phyloP scores from a whole-genome alignment of 768 basidiomycete species.

The Cystobasidiopsis lactophilus region DNA sequence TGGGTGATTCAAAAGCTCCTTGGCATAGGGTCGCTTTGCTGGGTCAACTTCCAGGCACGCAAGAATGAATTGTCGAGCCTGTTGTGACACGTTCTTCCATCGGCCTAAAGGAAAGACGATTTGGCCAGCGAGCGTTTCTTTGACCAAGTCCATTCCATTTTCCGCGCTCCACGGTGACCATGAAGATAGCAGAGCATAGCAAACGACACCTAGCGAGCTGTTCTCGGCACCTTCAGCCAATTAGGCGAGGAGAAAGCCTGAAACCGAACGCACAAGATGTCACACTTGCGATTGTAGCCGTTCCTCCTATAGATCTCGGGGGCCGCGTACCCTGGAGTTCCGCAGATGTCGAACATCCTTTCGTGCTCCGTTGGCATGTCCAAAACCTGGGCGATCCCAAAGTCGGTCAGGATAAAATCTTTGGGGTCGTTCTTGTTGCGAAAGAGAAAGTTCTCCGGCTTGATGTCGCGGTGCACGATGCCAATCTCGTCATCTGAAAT shows the following conservation, averaged over 20 bases:
- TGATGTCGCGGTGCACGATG: slow-evolving; percentile 1
- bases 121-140: neutral
- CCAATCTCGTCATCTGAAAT: neutral
- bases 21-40: neutral
- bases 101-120: neutral
- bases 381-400: neutral
- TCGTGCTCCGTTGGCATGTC: neutral
- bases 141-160: neutral
- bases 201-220: neutral
- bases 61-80: neutral
- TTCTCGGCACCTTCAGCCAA: neutral
- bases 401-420: neutral
- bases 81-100: neutral
- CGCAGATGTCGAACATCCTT: neutral
- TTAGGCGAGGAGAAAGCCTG: neutral
- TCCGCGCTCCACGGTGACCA: neutral
- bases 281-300: neutral
- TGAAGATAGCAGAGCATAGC: neutral
- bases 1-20: neutral
- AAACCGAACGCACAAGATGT: neutral
- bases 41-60: neutral
- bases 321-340: neutral
- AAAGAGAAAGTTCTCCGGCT: neutral
- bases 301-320: neutral
- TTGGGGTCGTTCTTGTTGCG: neutral